A percentile compares a stretch with the other conserved stretches of the same genome.
These are phyloP conservation scores for Cyclostephanos invisitatus DNA, from an alignment of 108 stramenopile genomes.

Conservation along the genomic window DNA sequence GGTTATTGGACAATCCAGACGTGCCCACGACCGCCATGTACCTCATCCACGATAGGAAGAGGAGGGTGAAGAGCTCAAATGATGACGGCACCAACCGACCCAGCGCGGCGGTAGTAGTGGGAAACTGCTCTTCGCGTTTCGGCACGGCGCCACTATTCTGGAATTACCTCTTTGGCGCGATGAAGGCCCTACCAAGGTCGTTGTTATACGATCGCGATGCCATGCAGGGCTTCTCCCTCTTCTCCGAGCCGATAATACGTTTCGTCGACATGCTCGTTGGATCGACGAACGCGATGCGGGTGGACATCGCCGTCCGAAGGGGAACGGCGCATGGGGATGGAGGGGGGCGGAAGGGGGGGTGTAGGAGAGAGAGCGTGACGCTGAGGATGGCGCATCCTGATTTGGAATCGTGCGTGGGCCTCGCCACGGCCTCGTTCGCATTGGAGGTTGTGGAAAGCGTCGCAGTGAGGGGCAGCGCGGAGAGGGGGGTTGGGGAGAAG, in stretches of 20 bases:
- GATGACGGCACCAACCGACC: not conserved
- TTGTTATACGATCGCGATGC: constrained; percentile 66
- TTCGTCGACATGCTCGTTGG: constrained; percentile 84
- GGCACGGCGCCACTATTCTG: constrained; percentile 81
- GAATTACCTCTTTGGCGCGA: constrained; percentile 79
- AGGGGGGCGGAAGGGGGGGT: not conserved
- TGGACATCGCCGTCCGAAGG: constrained; percentile 22
- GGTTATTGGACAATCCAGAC: constrained; percentile 74
- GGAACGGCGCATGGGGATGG: not conserved
- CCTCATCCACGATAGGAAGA: not conserved
- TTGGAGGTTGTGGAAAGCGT: constrained; percentile 52
- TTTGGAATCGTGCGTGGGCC: constrained; percentile 83
- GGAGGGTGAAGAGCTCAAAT: not conserved
- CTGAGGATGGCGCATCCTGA: constrained; percentile 67
- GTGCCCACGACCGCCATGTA: constrained; percentile 60
- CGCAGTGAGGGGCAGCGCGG: not conserved
- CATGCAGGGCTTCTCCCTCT: constrained; percentile 74
- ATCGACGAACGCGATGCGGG: constrained; percentile 62
- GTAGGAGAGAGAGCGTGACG: constrained; percentile 11
- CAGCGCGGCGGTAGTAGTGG: not conserved
- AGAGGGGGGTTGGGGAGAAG: not conserved
- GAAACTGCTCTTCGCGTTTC: constrained; percentile 61
- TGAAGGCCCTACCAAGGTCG: constrained; percentile 60
- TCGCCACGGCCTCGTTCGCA: constrained; percentile 77
- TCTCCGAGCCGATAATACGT: constrained; percentile 83